Percentiles rank a stretch among this genome's conserved stretches.
These are phyloP conservation scores for Scleroderma bovista DNA, from an alignment of 768 basidiomycete genomes.

Conservation along the genomic window DNA sequence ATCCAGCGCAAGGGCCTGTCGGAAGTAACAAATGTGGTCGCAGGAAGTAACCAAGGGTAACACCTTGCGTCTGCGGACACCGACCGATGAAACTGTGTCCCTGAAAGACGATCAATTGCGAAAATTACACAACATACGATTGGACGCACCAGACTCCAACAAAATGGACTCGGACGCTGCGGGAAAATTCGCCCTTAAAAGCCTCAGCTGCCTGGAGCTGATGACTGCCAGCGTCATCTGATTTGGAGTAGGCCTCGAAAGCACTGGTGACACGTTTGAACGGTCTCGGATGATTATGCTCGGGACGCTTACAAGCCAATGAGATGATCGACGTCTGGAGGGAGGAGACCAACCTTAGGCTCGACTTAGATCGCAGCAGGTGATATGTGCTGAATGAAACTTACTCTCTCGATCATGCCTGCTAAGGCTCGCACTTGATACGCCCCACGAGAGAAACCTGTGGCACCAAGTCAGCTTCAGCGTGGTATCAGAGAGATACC, in stretches of 20 bases:
- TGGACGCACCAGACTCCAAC: slow-evolving; percentile 38
- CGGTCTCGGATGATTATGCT: not conserved
- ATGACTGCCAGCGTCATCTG: slow-evolving; percentile 11
- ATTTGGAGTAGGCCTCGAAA: slow-evolving; percentile 33
- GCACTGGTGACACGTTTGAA: slow-evolving; percentile 23
- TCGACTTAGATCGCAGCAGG: not conserved
- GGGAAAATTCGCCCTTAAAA: slow-evolving; percentile 35
- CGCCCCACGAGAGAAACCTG: slow-evolving; percentile 45
- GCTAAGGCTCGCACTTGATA: slow-evolving; percentile 41
- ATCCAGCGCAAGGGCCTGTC: slow-evolving; percentile 44
- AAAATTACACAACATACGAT: not conserved
- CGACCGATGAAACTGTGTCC: slow-evolving; percentile 46
- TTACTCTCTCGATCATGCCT: slow-evolving; percentile 40
- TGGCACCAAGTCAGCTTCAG: not conserved
- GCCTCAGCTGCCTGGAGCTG: slow-evolving; percentile 17
- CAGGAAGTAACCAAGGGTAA: slow-evolving; percentile 28
- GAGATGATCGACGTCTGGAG: slow-evolving; percentile 36
- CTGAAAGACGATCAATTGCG: slow-evolving; percentile 13
- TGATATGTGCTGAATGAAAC: not conserved
- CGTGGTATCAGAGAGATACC: not conserved
- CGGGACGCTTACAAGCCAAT: slow-evolving; percentile 31
- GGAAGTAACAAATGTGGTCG: slow-evolving; percentile 37
- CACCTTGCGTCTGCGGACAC: slow-evolving; percentile 26
- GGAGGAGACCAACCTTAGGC: slow-evolving; percentile 35
- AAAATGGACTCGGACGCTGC: slow-evolving; percentile 36